These are phyloP conservation scores for Claviceps cyperi DNA, from an alignment of 2,329 filamentous ascomycete species.

Conservation along the genomic window DNA sequence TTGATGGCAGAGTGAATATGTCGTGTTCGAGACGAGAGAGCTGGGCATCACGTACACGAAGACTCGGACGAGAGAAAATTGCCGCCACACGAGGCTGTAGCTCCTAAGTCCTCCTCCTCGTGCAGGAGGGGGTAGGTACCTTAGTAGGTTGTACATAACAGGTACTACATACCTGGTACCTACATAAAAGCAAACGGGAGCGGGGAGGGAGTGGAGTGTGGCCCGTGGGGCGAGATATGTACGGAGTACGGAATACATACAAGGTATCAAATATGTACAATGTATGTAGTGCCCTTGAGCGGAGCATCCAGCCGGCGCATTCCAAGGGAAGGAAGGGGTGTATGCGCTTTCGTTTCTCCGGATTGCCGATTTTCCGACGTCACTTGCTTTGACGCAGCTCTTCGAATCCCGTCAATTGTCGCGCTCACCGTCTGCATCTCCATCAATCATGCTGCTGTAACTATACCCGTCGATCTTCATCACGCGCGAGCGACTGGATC, in stretches of 20 bases:
- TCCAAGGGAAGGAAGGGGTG: neutral
- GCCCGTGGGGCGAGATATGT: too few relatives aligned
- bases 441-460: constrained; percentile 8
- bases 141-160: too few relatives aligned
- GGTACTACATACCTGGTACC: too few relatives aligned
- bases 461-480: constrained; percentile 1
- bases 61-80: neutral
- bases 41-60: neutral
- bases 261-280: too few relatives aligned
- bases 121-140: too few relatives aligned
- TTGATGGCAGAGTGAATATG: neutral
- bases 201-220: too few relatives aligned
- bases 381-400: constrained; percentile 4
- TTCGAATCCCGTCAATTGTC: neutral
- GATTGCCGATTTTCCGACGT: constrained; percentile 3
- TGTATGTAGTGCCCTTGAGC: neutral
- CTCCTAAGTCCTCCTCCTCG: too few relatives aligned
- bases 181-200: too few relatives aligned
- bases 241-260: too few relatives aligned
- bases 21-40: neutral
- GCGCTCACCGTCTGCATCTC: neutral
- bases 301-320: neutral
- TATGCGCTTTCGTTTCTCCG: neutral
- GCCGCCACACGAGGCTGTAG: neutral
- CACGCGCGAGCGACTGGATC: constrained; percentile 6